Evolutionary conservation across 768 basidiomycete genomes (phyloP).

Genomic region (Boletus rubescentipes): DNA sequence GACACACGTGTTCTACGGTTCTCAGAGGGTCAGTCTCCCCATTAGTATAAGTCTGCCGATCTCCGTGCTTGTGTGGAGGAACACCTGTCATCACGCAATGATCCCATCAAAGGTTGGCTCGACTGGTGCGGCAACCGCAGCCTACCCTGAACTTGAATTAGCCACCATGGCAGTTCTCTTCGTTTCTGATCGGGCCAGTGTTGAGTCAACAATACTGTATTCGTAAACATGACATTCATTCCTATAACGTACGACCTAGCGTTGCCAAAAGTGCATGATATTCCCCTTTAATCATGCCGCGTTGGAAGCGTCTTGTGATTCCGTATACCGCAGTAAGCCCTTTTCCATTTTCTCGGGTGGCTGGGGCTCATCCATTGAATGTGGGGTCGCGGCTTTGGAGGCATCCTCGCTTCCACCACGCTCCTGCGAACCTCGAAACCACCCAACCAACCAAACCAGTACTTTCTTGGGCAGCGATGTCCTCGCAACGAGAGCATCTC

Average conservation of each 20-base stretch:
- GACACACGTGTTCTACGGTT: not conserved
- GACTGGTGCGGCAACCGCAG: not conserved
- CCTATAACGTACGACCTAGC: not conserved
- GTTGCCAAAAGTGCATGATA: not conserved
- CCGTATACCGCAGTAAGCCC: not conserved
- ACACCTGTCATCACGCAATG: not conserved
- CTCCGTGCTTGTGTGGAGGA: not conserved
- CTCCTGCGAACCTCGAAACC: conserved; percentile 46
- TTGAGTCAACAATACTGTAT: not conserved
- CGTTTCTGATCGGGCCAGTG: no score
- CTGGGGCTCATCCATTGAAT: conserved; percentile 1
- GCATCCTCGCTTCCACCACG: conserved; percentile 25
- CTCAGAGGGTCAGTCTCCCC: not conserved
- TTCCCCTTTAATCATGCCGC: not conserved
- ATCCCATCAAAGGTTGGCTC: not conserved
- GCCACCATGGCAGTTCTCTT: not conserved
- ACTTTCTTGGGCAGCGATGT: conserved; percentile 49
- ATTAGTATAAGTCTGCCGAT: not conserved
- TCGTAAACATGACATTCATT: not conserved
- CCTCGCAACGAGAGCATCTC: conserved; percentile 62
- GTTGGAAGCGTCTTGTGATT: not conserved
- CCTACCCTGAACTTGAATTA: not conserved
- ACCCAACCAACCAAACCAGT: conserved; percentile 67
- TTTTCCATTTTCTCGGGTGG: conserved; percentile 9
- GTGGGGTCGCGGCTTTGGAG: not conserved